Evolutionary conservation across 345 rosid genomes (phyloP), one percentile per base, ranked within the genome.

Genomic region (Boechera retrofracta): DNA sequence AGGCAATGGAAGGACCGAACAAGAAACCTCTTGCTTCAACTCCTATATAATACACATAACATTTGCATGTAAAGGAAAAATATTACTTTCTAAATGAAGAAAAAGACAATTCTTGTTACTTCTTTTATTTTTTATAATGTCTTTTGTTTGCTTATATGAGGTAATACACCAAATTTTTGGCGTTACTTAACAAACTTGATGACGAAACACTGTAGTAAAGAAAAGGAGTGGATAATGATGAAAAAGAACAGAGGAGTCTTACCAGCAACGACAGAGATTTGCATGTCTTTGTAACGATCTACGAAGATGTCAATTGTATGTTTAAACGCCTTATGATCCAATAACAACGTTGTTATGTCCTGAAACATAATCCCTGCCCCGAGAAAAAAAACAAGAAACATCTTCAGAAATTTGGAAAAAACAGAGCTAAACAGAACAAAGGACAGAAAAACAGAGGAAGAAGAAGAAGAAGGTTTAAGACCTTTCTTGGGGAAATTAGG

Each of bases 11-110:
- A 33, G 95, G 92, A 35, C 91, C 98, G 64, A 91, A 91, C 63
- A 93, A 80, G 73, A 93, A 93, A 36, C 98, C 98, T 74, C 98
- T 79, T 16, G 97, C 97, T 83, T 93, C 98, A 47, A 90, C 83
- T 51, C 98, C 98, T 93, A 82, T 2, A 75, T 12, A 18, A 3
- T 5, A 75, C 45, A 35, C 10, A 70, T 26, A 56, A 56, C 44
- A 55, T 56, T 77, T 54, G 67, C 67, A 64, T 77, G 62, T 58
- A 47, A 36, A 6, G 4, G n/a, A 32, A 44, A 67, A 45, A 2
- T 3, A 9, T 48, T 6, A 36, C 6, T 0, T 39, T 56, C 33
- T 60, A 28, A 36, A 64, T 18, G 55, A 39, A 31, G 49, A 55
- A 70, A 64, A 63, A 56, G 28, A 71, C 62, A 70, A 31, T 3